Conservation (phyloP, 495 filamentous ascomycete genomes). For the Aspergillus baeticus region DNA sequence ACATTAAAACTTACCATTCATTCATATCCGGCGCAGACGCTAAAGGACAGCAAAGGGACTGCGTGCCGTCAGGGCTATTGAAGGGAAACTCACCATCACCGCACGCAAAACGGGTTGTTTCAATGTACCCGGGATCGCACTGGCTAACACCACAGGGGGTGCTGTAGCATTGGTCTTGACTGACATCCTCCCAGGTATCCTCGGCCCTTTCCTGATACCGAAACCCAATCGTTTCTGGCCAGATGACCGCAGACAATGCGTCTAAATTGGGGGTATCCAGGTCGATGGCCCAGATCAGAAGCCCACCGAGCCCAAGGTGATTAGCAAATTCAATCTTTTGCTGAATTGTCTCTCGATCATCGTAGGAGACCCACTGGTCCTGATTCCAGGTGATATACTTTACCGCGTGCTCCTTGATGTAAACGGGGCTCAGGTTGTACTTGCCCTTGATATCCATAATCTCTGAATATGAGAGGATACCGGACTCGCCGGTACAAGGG, state of each 20-base stretch:
- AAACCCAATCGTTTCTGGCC: constrained; percentile 5
- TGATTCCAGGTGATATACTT: background rate
- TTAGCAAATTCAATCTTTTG: background rate
- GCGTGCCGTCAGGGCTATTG: too few relatives aligned
- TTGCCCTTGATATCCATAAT: background rate
- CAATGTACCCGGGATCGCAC: too few relatives aligned
- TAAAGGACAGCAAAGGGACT: too few relatives aligned
- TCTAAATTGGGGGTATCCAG: constrained; percentile 18
- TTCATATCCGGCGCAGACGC: too few relatives aligned
- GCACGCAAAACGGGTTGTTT: too few relatives aligned
- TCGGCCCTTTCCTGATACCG: too few relatives aligned
- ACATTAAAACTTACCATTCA: too few relatives aligned
- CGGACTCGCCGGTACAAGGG: background rate
- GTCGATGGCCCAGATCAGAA: constrained; percentile 34
- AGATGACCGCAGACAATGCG: too few relatives aligned
- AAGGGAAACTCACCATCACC: too few relatives aligned
- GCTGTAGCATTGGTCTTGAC: too few relatives aligned
- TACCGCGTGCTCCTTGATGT: background rate
- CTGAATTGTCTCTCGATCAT: background rate
- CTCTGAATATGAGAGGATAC: background rate
- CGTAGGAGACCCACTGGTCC: background rate
- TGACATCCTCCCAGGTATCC: too few relatives aligned
- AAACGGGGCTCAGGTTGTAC: background rate
- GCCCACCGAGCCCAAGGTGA: constrained; percentile 1
- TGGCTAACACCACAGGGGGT: too few relatives aligned